phyloP scores from a whole-genome alignment of 306 rosid species.

The Cucumis cinereus region DNA sequence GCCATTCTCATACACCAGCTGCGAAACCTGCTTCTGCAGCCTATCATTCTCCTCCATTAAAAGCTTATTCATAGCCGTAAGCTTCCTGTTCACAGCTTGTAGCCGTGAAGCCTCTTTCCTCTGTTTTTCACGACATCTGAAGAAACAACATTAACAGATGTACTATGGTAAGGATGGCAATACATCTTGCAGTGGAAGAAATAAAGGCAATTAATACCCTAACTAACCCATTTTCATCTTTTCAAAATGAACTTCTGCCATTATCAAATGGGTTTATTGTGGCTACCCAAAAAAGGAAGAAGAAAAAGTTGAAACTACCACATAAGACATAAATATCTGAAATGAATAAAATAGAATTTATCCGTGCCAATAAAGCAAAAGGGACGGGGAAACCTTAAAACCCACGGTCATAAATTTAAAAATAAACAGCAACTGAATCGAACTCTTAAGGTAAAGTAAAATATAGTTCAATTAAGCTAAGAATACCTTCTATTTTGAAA shows the following conservation, averaged over 20 bases:
- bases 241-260: background rate
- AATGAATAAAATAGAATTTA: background rate
- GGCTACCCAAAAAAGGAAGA: background rate
- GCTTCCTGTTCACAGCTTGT: conserved; percentile 86
- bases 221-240: background rate
- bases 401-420: background rate
- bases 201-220: background rate
- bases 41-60: conserved; percentile 97
- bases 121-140: conserved; percentile 96
- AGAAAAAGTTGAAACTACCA: background rate
- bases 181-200: background rate
- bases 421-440: background rate
- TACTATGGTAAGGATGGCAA: background rate
- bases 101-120: conserved; percentile 83
- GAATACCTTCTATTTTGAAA: conserved; percentile 80
- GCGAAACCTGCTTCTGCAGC: conserved; percentile 98
- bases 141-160: conserved; percentile 12
- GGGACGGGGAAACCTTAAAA: background rate
- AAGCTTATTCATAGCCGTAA: conserved; percentile 93
- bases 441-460: background rate
- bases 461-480: background rate
- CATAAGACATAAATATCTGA: background rate
- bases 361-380: background rate
- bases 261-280: background rate
- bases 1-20: conserved; percentile 87